Evolutionary conservation across 805 yeast species (phyloP), one percentile per base, ranked within the genome.

Genomic region (Candida ficus): DNA sequence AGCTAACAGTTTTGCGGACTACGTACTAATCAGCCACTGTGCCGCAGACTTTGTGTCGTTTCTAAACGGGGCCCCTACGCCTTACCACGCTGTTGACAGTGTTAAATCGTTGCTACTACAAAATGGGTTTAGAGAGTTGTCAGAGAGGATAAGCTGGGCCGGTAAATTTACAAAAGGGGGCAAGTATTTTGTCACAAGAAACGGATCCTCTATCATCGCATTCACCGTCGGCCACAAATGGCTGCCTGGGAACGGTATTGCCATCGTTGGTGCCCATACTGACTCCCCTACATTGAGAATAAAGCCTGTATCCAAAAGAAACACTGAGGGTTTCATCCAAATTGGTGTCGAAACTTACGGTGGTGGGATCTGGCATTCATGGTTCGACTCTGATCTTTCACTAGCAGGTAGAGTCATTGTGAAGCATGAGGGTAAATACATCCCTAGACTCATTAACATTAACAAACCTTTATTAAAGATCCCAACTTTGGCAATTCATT

Each of bases 321-420:
- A 66, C 10, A 66, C 70, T 14, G 90, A 85, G 52, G 95, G 95
- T 1, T 91, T 79, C 54, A 72, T 78, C 41, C 96, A 90, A 60
- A 78, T 93, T 16, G 98, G 96, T 29, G 95, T 93, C 9, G 98
- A 93, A 62, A 76, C 82, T 37, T 91, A 91, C 56, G 98, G 99
- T 42, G 98, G 98, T 27, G 93, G 96, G 37, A 80, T 90, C 41
- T 93, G 97, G 79, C 96, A 87, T 58, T 78, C 96, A 5, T 91
- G 98, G 97, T 91, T 93, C 57, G 99, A 91, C 61, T 78, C 97
- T 44, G 97, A 91, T 60, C 71, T 93, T 52, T 74, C 91, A 29
- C 67, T 89, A 44, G 98, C 97, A 8, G 99, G 99, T 13, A 72
- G 98, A 50, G 95, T 91, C 1, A 81, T 81, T 57, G 83, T 86